phyloP scores from a whole-genome alignment of 352 stramenopile species.

The Phytophthora tubulina region DNA sequence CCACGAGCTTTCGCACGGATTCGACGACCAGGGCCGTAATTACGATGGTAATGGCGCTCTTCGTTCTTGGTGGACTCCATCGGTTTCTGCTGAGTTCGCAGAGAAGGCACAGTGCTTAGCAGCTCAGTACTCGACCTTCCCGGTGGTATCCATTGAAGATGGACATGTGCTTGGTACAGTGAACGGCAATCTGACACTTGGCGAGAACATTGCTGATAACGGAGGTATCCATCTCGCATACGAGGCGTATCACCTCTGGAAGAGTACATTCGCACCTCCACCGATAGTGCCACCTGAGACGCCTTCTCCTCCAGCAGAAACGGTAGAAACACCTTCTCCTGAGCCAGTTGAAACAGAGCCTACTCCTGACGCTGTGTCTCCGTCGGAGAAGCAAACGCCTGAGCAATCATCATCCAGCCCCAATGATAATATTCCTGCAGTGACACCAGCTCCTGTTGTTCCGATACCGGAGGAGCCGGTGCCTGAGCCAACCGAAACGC shows the following conservation, averaged over 20 bases:
- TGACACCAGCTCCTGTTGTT: neutral
- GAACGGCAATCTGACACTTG: constrained; percentile 91
- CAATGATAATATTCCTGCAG: constrained; percentile 5
- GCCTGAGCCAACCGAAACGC: constrained; percentile 14
- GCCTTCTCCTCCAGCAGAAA: constrained; percentile 10
- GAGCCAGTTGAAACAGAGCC: neutral
- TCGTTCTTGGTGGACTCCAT: constrained; percentile 92
- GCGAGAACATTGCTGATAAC: constrained; percentile 95
- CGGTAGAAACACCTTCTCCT: neutral
- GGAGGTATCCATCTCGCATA: constrained; percentile 88
- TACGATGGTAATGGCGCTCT: constrained; percentile 89
- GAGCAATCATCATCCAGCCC: neutral
- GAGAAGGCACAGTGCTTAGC: constrained; percentile 66
- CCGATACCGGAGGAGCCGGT: neutral
- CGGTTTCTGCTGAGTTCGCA: constrained; percentile 57
- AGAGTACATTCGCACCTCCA: constrained; percentile 34
- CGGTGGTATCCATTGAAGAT: constrained; percentile 48
- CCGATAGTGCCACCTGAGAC: constrained; percentile 5
- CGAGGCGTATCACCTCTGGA: constrained; percentile 81
- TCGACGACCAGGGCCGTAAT: constrained; percentile 94
- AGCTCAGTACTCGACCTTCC: constrained; percentile 70
- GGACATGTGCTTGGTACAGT: constrained; percentile 63
- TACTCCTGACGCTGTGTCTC: neutral
- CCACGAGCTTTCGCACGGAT: constrained; percentile 95
- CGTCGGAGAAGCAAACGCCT: neutral